These are phyloP conservation scores for Phytopythium boreale DNA, from an alignment of 352 stramenopile species.

Conservation along the genomic window DNA sequence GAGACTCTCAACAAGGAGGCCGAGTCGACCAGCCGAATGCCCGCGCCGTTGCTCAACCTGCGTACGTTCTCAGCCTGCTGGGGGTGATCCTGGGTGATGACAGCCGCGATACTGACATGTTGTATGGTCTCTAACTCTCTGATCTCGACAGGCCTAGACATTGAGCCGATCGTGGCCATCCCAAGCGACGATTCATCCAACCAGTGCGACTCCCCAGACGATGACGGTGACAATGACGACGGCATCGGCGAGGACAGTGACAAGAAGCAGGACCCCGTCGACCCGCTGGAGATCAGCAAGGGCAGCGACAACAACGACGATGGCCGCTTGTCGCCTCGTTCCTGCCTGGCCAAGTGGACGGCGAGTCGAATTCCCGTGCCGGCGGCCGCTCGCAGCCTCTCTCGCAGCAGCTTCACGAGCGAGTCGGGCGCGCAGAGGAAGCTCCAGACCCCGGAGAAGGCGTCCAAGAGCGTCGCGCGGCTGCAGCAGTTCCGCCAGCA, in stretches of 20 bases:
- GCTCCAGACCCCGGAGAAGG: constrained; percentile 17
- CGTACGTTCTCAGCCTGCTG: not conserved
- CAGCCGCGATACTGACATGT: not conserved
- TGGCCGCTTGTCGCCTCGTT: not conserved
- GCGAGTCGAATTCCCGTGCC: constrained; percentile 2
- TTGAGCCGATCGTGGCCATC: constrained; percentile 16
- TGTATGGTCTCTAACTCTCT: not conserved
- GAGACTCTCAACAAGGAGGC: not conserved
- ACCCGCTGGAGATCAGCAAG: constrained; percentile 8
- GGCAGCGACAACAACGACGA: constrained; percentile 20
- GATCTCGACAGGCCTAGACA: constrained; percentile 20
- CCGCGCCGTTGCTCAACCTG: constrained; percentile 1
- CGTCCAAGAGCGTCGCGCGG: constrained; percentile 19
- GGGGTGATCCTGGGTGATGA: not conserved
- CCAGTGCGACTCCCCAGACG: constrained; percentile 40
- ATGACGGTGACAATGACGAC: not conserved
- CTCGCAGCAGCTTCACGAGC: constrained; percentile 5
- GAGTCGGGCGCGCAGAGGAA: constrained; percentile 1
- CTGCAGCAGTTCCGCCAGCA: constrained; percentile 55
- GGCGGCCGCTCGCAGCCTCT: not conserved
- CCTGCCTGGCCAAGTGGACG: not conserved
- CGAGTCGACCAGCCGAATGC: not conserved
- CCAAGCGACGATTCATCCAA: constrained; percentile 35
- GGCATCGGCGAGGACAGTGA: not conserved
- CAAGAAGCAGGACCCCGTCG: constrained; percentile 1